Conservation (phyloP, 73 alveolate species). For the Halteria grandinella region DNA sequence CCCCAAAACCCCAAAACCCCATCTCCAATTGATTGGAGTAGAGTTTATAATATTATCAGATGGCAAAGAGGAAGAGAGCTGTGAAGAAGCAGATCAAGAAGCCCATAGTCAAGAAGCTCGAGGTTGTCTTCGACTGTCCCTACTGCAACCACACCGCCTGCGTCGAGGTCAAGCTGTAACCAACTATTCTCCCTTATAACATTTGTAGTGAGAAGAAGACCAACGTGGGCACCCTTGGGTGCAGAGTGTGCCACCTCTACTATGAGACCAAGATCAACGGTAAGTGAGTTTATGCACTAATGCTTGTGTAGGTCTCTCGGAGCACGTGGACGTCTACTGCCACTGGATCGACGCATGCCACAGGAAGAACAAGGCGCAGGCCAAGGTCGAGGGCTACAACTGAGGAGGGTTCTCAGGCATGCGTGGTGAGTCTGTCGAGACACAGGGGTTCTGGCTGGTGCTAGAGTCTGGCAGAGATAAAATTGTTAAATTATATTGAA, state of each 20-base stretch:
- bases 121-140: slow-evolving; percentile 81
- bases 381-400: too few species aligned
- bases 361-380: slow-evolving; percentile 40
- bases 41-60: too few species aligned
- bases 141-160: slow-evolving; percentile 74
- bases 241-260: slow-evolving; percentile 71
- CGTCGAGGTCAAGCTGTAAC: slow-evolving; percentile 64
- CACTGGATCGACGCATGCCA: slow-evolving; percentile 79
- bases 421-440: too few species aligned
- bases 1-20: too few species aligned
- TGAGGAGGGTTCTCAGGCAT: too few species aligned
- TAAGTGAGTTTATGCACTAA: neutral
- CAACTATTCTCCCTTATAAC: neutral
- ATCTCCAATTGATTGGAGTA: too few species aligned
- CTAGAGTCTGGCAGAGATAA: too few species aligned
- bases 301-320: slow-evolving; percentile 44
- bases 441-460: too few species aligned
- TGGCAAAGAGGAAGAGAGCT: neutral
- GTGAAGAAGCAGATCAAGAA: slow-evolving; percentile 1
- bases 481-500: too few species aligned
- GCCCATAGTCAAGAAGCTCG: slow-evolving; percentile 50
- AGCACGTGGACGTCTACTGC: slow-evolving; percentile 72
- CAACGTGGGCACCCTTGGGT: slow-evolving; percentile 53
- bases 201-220: slow-evolving; percentile 10
- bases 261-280: slow-evolving; percentile 55